Conservation (phyloP, 192 early-diverging fungal genomes). For the Entophlyctis luteolus region DNA sequence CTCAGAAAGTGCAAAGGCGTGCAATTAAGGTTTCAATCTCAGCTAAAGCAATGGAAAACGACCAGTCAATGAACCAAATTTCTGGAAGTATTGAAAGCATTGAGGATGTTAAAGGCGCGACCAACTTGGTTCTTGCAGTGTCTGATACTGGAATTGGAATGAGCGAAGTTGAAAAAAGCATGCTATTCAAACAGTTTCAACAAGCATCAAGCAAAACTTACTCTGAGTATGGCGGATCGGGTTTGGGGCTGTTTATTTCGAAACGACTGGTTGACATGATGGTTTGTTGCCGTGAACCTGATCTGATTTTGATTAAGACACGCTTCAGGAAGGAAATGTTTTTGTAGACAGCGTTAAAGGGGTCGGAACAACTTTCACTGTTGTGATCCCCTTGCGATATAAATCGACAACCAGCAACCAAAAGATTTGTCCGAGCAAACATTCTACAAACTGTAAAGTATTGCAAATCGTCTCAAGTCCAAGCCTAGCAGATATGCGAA, state of each 20-base stretch:
- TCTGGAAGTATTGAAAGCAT: background rate
- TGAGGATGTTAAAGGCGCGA: background rate
- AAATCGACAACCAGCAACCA: too few relatives aligned
- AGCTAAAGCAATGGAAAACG: background rate
- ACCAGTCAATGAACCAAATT: background rate
- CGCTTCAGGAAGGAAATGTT: constrained; percentile 33
- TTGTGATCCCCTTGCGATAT: constrained; percentile 29
- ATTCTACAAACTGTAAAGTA: too few relatives aligned
- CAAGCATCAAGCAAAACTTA: constrained; percentile 33
- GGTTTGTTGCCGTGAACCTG: background rate
- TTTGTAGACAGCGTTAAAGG: constrained; percentile 36
- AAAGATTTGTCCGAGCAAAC: too few relatives aligned
- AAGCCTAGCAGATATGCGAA: too few relatives aligned
- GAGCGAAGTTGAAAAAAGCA: constrained; percentile 20
- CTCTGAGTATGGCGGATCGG: constrained; percentile 43
- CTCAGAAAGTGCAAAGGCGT: constrained; percentile 29
- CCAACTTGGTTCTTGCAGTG: constrained; percentile 16
- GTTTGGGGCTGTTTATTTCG: constrained; percentile 46
- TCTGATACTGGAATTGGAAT: constrained; percentile 37
- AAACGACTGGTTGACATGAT: constrained; percentile 44
- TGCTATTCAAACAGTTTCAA: constrained; percentile 34
- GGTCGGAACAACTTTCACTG: constrained; percentile 30
- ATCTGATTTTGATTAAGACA: background rate
- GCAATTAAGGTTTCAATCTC: background rate
- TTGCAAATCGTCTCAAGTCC: too few relatives aligned